phyloP scores from a whole-genome alignment of 495 filamentous ascomycete genomes.

The Tetracladium setigerum region DNA sequence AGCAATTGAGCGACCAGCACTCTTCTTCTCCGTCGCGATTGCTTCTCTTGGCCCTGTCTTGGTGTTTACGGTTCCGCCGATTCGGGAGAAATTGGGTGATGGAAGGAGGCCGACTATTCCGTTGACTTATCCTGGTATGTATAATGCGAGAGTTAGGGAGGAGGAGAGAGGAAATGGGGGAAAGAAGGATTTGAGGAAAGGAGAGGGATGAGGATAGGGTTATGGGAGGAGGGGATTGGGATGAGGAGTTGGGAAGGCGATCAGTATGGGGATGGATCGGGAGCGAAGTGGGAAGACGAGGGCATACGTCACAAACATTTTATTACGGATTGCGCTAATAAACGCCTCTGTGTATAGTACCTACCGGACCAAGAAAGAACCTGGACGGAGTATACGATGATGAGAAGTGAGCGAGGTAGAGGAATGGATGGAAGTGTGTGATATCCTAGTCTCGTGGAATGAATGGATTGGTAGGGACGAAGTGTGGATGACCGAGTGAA shows the following conservation, averaged over 20 bases:
- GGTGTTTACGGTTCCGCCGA: conserved; percentile 59
- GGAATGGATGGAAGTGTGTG: too few species aligned
- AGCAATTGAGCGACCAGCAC: conserved; percentile 74
- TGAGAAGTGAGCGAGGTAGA: too few species aligned
- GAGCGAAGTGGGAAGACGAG: too few species aligned
- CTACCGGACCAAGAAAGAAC: too few species aligned
- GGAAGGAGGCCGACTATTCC: conserved; percentile 60
- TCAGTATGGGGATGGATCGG: background rate
- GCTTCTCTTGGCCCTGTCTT: conserved; percentile 63
- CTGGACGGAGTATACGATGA: too few species aligned
- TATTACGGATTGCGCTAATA: too few species aligned
- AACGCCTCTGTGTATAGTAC: too few species aligned
- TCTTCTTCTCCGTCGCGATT: conserved; percentile 75
- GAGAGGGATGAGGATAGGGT: background rate
- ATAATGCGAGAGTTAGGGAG: background rate
- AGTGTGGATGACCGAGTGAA: too few species aligned
- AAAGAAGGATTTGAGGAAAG: background rate
- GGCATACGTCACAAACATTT: too few species aligned
- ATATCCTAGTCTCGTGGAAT: too few species aligned
- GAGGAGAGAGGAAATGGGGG: background rate
- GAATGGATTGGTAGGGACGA: too few species aligned
- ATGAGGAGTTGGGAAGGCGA: too few species aligned
- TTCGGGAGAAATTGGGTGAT: conserved; percentile 63
- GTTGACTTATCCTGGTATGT: conserved; percentile 78
- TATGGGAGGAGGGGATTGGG: background rate